Evolutionary conservation across 192 early-diverging fungal species (phyloP), one percentile per base, ranked within the genome.

Genomic region (Podila clonocystis): DNA sequence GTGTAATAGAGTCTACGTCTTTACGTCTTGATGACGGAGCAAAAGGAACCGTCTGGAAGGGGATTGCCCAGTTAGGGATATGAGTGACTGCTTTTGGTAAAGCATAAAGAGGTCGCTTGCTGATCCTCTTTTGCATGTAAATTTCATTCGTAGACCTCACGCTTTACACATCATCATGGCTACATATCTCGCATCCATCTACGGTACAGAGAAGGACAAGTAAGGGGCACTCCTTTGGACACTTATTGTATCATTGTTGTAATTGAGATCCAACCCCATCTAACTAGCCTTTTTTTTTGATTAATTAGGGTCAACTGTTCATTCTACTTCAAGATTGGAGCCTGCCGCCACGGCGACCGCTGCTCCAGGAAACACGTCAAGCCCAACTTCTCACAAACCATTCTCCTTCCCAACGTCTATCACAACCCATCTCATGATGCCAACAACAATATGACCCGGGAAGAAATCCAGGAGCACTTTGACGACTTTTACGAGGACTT

Each of bases 291-390:
- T 62, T 28, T 33, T 30, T 59, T 50, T 74, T 41, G 31, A 26
- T 48, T 34, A 29, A 33, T 49, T 45, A 94, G 90, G 67, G 97
- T 99, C 69, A 96, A 99, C 80, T 99, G 98, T 86, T 96, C 95
- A 52, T 99, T 98, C 76, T 99, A 99, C 91, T 96, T 97, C 90
- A 98, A 99, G 89, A 99, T 98, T 62, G 98, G 98, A 33, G 97
- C 98, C 41, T 99, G 98, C 80, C 89, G 97, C 22, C 97, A 98
- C 75, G 97, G 97, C 61, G 98, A 99, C 74, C 90, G 95, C 62
- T 98, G 98, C 80, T 96, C 95, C 20, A 88, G 97, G 70, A 97
- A 97, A 84, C 98, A 99, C 70, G 94, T 98, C 65, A 96, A 97
- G 84, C 98, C 98, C 19, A 95, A 93, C 62, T 98, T 96, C 78